Conservation (phyloP, 179 eudicot species). For the Gypsophila paniculata region DNA sequence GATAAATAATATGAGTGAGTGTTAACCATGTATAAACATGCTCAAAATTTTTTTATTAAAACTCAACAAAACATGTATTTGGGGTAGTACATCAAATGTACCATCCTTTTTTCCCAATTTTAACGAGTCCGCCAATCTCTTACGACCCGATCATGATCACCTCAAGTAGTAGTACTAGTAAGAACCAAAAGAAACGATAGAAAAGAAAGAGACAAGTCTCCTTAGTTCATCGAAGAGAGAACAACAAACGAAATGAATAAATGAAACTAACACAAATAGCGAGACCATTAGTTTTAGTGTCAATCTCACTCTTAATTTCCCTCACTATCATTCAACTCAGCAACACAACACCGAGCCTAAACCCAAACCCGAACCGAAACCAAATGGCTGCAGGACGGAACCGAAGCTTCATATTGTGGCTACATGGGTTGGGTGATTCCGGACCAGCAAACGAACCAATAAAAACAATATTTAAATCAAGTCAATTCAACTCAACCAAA, state of each 20-base stretch:
- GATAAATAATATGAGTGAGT: too few species aligned
- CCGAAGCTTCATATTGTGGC: slow-evolving; percentile 77
- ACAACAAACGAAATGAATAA: background rate
- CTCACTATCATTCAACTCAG: slow-evolving; percentile 26
- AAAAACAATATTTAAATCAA: slow-evolving; percentile 64
- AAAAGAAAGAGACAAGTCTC: background rate
- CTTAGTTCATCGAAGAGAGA: background rate
- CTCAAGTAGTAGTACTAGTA: too few species aligned
- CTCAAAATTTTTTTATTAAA: too few species aligned
- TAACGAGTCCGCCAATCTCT: too few species aligned
- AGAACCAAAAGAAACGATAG: too few species aligned
- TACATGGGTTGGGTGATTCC: slow-evolving; percentile 93
- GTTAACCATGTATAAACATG: too few species aligned
- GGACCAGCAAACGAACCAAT: slow-evolving; percentile 95
- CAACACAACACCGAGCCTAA: slow-evolving; percentile 18
- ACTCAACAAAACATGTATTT: too few species aligned
- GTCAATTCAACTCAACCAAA: slow-evolving; percentile 52
- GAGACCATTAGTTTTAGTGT: slow-evolving; percentile 31
- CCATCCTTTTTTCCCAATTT: too few species aligned
- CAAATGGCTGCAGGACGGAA: slow-evolving; percentile 27
- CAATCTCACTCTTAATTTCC: slow-evolving; percentile 38
- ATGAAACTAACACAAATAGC: slow-evolving; percentile 10
- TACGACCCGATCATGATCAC: too few species aligned
- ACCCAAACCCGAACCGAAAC: background rate
- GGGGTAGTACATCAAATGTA: too few species aligned